These are phyloP conservation scores for Melastoma malabathricum DNA, from an alignment of 345 rosid species.

Conservation along the genomic window DNA sequence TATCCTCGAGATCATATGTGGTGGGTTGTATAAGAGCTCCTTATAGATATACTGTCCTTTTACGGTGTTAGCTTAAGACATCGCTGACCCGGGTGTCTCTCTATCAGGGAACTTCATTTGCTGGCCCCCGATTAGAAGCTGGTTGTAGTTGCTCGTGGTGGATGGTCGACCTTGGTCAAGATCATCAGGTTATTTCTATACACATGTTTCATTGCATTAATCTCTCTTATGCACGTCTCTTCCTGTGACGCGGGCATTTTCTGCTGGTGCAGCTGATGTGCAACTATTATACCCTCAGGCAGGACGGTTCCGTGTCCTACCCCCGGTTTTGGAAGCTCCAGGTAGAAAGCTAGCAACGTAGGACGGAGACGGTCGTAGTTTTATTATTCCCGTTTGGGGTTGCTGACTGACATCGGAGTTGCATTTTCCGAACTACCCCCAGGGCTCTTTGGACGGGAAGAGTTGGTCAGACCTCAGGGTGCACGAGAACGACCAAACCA, in stretches of 20 bases:
- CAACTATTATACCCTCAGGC: constrained; percentile 81
- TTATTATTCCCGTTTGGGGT: too few species aligned
- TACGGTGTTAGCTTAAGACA: too few species aligned
- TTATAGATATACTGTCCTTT: too few species aligned
- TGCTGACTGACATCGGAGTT: not conserved
- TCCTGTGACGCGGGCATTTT: not conserved
- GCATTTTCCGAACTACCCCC: not conserved
- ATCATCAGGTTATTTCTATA: constrained; percentile 60
- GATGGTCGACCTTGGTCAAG: constrained; percentile 84
- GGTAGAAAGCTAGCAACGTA: constrained; percentile 26
- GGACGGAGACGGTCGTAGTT: not conserved
- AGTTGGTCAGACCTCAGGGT: constrained; percentile 60
- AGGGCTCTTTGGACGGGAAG: constrained; percentile 77
- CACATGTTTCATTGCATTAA: not conserved
- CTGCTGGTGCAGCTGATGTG: constrained; percentile 73
- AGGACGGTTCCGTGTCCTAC: constrained; percentile 79
- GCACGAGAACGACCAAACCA: constrained; percentile 68
- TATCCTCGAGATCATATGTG: constrained; percentile 78
- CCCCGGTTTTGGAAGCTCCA: constrained; percentile 74
- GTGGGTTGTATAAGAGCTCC: constrained; percentile 11
- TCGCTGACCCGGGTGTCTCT: too few species aligned
- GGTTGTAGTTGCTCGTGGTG: constrained; percentile 69
- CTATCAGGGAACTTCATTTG: constrained; percentile 63
- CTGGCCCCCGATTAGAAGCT: constrained; percentile 75
- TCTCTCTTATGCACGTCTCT: not conserved